These are phyloP conservation scores for Starmera stellimalicola DNA, from an alignment of 1,139 yeast species.

Conservation along the genomic window DNA sequence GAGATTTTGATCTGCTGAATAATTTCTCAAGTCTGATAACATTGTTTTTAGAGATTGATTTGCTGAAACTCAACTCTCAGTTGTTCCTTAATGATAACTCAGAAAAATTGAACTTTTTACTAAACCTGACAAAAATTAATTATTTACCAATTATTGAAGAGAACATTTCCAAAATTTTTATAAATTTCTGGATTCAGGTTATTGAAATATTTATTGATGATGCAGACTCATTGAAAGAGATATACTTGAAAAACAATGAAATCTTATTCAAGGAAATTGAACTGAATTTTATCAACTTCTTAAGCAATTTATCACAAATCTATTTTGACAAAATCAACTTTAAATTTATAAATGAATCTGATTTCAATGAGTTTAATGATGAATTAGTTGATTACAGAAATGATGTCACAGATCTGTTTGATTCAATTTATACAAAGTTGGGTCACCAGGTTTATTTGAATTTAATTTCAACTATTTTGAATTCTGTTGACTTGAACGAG, in stretches of 20 bases:
- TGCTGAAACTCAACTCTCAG: slow-evolving; percentile 38
- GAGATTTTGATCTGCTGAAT: slow-evolving; percentile 35
- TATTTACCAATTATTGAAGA: slow-evolving; percentile 63
- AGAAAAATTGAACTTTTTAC: slow-evolving; percentile 37
- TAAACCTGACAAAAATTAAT: slow-evolving; percentile 50
- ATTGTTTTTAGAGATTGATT: slow-evolving; percentile 41
- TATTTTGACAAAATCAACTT: slow-evolving; percentile 58
- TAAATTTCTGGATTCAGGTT: slow-evolving; percentile 75
- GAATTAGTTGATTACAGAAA: slow-evolving; percentile 62
- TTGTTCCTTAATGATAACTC: slow-evolving; percentile 31
- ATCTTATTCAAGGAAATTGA: slow-evolving; percentile 20
- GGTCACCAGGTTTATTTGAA: slow-evolving; percentile 46
- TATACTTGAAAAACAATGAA: slow-evolving; percentile 22
- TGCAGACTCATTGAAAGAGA: slow-evolving; percentile 30
- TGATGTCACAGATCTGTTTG: slow-evolving; percentile 70
- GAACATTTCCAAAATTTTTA: slow-evolving; percentile 51
- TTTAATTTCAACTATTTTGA: slow-evolving; percentile 34
- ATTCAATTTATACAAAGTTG: slow-evolving; percentile 55
- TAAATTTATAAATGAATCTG: slow-evolving; percentile 18
- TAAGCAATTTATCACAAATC: slow-evolving; percentile 37
- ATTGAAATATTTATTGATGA: slow-evolving; percentile 56
- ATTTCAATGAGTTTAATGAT: slow-evolving; percentile 22
- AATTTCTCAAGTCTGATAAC: slow-evolving; percentile 43
- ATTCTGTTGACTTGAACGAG: slow-evolving; percentile 30
- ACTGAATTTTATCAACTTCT: slow-evolving; percentile 27